Evolutionary conservation across 2,329 filamentous ascomycete species (phyloP).

Genomic region (Purpureocillium takamizusanense): DNA sequence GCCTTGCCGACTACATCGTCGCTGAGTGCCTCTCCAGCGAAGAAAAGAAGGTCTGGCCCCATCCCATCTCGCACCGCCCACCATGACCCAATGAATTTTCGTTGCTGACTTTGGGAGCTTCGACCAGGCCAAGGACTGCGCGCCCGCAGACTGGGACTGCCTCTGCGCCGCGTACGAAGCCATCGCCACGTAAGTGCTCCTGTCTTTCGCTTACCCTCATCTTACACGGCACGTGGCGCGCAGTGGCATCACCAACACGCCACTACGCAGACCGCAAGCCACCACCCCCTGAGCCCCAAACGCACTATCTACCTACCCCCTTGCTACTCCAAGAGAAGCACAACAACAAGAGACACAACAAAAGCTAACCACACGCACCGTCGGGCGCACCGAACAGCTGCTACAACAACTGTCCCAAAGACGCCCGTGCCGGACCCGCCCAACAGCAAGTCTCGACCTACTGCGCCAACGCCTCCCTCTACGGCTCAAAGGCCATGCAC

Average conservation of each 20-base stretch:
- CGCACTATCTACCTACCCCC: too few relatives aligned
- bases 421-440: conserved; percentile 25
- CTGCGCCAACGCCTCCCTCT: conserved; percentile 37
- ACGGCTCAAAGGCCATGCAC: conserved; percentile 23
- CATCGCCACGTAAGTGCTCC: conserved; percentile 34
- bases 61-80: neutral
- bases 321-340: too few relatives aligned
- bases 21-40: conserved; percentile 32
- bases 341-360: too few relatives aligned
- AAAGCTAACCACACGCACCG: conserved; percentile 3
- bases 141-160: conserved; percentile 33
- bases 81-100: too few relatives aligned
- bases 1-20: conserved; percentile 38
- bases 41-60: conserved; percentile 21
- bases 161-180: conserved; percentile 34
- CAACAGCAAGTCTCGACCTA: conserved; percentile 29
- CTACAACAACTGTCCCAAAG: conserved; percentile 49
- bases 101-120: neutral
- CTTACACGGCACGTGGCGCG: too few relatives aligned
- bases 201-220: neutral
- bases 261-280: neutral
- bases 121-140: conserved; percentile 25
- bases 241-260: neutral
- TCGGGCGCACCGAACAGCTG: conserved; percentile 24
- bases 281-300: too few relatives aligned